A percentile compares a stretch with the other conserved stretches of the same genome.
These are phyloP conservation scores for Aspergillus affinis DNA, from an alignment of 495 filamentous ascomycete species.

Conservation along the genomic window DNA sequence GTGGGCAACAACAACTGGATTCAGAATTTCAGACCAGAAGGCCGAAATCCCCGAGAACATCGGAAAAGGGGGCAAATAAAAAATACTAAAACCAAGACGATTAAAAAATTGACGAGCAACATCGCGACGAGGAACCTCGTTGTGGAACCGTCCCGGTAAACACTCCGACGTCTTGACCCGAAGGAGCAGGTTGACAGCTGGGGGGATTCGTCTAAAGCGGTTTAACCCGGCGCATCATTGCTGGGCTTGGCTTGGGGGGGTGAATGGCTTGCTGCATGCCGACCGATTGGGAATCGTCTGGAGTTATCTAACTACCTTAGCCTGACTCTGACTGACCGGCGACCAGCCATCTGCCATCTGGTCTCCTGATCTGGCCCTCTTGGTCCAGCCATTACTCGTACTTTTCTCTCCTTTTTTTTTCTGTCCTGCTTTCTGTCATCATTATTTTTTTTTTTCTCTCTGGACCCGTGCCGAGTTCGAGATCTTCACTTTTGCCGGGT, in stretches of 20 bases:
- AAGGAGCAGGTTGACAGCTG: slow-evolving; percentile 27
- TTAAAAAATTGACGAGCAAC: slow-evolving; percentile 7
- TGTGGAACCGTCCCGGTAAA: slow-evolving; percentile 35
- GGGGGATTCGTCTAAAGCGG: slow-evolving; percentile 19
- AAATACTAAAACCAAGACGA: slow-evolving; percentile 12
- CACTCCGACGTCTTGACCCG: slow-evolving; percentile 35
- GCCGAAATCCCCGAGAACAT: background rate
- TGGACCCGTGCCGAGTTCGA: background rate
- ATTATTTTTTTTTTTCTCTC: background rate
- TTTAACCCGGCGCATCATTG: slow-evolving; percentile 9
- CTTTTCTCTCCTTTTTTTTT: background rate
- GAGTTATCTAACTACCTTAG: background rate
- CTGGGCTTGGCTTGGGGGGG: slow-evolving; percentile 8
- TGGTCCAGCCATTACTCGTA: background rate
- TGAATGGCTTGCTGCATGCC: slow-evolving; percentile 16
- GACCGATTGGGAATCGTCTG: slow-evolving; percentile 14
- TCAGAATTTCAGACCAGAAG: too few species aligned
- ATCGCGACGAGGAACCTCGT: slow-evolving; percentile 12
- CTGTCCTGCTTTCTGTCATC: background rate
- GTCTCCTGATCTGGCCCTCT: background rate
- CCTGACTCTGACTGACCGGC: background rate
- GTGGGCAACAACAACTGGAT: background rate
- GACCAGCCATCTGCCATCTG: background rate
- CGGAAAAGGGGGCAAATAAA: slow-evolving; percentile 4
- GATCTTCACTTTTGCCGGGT: background rate